phyloP scores from a whole-genome alignment of 176 grass and related monocot genomes.

The Oryza australiensis region DNA sequence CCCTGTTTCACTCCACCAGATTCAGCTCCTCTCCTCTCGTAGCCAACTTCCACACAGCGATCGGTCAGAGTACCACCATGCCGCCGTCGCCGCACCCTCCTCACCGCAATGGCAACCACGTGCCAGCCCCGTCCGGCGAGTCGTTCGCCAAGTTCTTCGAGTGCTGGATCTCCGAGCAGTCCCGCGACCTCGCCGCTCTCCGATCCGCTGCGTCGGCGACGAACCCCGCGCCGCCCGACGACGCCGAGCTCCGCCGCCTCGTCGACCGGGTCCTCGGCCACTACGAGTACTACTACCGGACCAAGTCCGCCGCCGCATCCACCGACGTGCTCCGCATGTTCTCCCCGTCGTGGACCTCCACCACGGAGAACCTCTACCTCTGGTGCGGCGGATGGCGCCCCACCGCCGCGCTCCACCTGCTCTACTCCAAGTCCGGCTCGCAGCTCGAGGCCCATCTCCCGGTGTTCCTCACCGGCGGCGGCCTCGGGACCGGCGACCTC shows the following conservation, averaged over 20 bases:
- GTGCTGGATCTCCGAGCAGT: slow-evolving; percentile 57
- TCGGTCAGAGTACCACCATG: slow-evolving; percentile 5
- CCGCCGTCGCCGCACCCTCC: background rate
- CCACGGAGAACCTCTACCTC: slow-evolving; percentile 74
- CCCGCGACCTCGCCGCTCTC: slow-evolving; percentile 56
- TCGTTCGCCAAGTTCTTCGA: slow-evolving; percentile 54
- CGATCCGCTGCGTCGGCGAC: slow-evolving; percentile 31
- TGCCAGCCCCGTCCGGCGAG: background rate
- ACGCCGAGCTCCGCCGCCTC: slow-evolving; percentile 28
- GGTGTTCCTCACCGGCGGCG: slow-evolving; percentile 10
- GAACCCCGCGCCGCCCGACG: background rate
- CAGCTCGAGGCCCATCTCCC: slow-evolving; percentile 55
- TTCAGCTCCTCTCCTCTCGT: background rate
- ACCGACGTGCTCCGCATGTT: slow-evolving; percentile 56
- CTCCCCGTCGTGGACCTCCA: slow-evolving; percentile 69
- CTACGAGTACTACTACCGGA: slow-evolving; percentile 72
- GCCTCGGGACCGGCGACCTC: slow-evolving; percentile 18
- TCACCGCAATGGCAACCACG: background rate
- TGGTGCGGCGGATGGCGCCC: slow-evolving; percentile 86
- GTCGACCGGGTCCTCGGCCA: slow-evolving; percentile 50
- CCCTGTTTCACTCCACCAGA: background rate
- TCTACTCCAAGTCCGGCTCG: slow-evolving; percentile 71
- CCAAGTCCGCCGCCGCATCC: slow-evolving; percentile 52
- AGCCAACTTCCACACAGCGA: background rate
- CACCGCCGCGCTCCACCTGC: slow-evolving; percentile 64